Percentiles rank a stretch among this genome's conserved stretches.
Evolutionary conservation across 1,284 basidiomycete genomes (phyloP).

Genomic region (Microbotryum saponariae): DNA sequence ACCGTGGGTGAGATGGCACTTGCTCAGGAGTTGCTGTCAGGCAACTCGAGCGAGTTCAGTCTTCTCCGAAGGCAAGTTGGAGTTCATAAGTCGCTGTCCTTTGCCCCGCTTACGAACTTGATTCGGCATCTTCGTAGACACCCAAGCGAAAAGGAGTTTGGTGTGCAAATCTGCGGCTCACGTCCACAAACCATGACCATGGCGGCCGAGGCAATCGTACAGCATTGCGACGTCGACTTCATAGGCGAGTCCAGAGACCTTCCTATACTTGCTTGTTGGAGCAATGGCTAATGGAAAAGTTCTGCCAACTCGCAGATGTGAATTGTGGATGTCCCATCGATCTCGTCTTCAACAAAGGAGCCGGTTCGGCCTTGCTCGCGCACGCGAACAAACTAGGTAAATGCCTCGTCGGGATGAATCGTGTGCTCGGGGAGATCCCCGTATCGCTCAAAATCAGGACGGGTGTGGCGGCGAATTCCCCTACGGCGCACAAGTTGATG

Average conservation of each 20-base stretch:
- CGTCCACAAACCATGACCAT: conserved; percentile 70
- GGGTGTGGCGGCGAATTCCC: conserved; percentile 72
- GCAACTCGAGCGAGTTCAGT: conserved; percentile 85
- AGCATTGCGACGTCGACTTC: conserved; percentile 48
- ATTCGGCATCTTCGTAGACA: conserved; percentile 44
- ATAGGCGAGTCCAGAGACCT: conserved; percentile 27
- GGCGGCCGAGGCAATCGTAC: conserved; percentile 71
- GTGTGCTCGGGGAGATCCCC: conserved; percentile 81
- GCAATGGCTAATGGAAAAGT: conserved; percentile 27
- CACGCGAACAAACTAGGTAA: conserved; percentile 71
- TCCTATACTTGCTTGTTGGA: conserved; percentile 39
- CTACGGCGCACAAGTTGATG: conserved; percentile 87
- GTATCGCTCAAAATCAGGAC: conserved; percentile 93
- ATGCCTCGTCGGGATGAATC: conserved; percentile 85
- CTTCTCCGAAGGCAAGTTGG: conserved; percentile 57
- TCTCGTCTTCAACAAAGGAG: conserved; percentile 68
- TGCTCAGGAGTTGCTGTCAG: conserved; percentile 43
- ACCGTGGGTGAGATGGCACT: conserved; percentile 80
- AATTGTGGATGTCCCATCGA: conserved; percentile 98
- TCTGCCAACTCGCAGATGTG: conserved; percentile 71
- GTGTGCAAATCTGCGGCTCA: conserved; percentile 69
- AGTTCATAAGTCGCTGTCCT: no score
- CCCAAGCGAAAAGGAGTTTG: conserved; percentile 80
- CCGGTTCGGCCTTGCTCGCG: conserved; percentile 61
- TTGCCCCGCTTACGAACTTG: no score